Percentiles rank a stretch among this genome's conserved stretches.
Conservation (phyloP, 2,329 filamentous ascomycete genomes). For the Sporothrix globosa region DNA sequence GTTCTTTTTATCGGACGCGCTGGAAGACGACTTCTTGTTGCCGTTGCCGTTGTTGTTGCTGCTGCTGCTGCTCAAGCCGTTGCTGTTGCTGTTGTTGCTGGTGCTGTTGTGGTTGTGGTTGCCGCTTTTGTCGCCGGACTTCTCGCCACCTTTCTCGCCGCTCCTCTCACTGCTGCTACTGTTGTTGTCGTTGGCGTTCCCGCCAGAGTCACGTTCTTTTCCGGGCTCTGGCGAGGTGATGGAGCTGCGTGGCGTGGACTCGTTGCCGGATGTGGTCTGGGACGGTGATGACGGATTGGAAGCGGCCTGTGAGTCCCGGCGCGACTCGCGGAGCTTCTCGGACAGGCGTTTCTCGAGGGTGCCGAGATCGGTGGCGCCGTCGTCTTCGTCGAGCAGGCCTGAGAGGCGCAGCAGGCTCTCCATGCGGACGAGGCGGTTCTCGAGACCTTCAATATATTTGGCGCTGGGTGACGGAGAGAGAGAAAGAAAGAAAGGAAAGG, state of each 20-base stretch:
- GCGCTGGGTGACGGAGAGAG: conserved; percentile 58
- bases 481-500: not conserved
- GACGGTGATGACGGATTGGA: conserved; percentile 59
- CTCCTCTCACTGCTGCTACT: not conserved
- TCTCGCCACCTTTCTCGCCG: no score
- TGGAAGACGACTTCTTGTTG: conserved; percentile 37
- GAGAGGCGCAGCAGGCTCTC: conserved; percentile 86
- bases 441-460: conserved; percentile 96
- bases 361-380: conserved; percentile 84
- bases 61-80: not conserved
- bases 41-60: not conserved
- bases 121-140: not conserved
- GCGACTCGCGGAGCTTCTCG: conserved; percentile 56
- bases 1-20: conserved; percentile 47
- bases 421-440: conserved; percentile 95
- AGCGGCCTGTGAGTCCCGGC: conserved; percentile 53
- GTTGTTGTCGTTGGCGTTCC: not conserved
- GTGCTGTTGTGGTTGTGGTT: not conserved
- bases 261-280: conserved; percentile 49
- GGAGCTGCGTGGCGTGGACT: conserved; percentile 58
- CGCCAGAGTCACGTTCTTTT: conserved; percentile 40
- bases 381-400: conserved; percentile 82
- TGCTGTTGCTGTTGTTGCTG: no score
- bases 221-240: conserved; percentile 57
- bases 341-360: conserved; percentile 78